Base-by-base conservation (phyloP, 345 rosid species). In the Eucalyptus shirleyi region DNA sequence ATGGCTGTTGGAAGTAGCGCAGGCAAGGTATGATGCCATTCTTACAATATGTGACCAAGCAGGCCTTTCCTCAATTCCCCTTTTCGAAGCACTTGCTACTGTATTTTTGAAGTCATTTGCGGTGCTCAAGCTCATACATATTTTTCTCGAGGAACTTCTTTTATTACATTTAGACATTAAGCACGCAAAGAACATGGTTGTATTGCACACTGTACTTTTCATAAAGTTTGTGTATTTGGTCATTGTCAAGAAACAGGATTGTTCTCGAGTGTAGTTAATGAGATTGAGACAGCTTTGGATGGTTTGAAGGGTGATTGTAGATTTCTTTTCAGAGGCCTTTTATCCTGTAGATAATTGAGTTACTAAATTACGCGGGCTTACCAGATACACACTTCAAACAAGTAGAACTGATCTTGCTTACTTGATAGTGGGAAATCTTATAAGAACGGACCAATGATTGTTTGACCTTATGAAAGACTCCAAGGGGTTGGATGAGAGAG, bases 1-100 rank as follows among this genome's bases (percentile, higher is more conserved):
- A 91, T 98, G 94, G 98, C 95, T 90, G 98, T 96, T 82, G 99
- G 99, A 89, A 98, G 98, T 93, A 94, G 97, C 89, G 88, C 91
- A 37, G 99, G 99, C 92, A 95, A 96, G 99, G 99, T 98, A 94
- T 85, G 87, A 32, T 92, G 50, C 87, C 87, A 18, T 86, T 51
- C 34, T 56, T 19, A 37, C 51, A 11, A 28, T 86, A 53, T 62
- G 53, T 82, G 11, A 45, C 4, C 37, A 55, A 45, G 44, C 59
- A 55, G 51, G 55, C 56, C 83, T 40, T 77, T 77, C 83, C 30
- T 21, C 14, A 11, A 1, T 77, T 26, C 47, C 24, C 83, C 47
- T 77, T 77, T 77, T 21, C 28, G 5, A 77, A 40, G 83, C 47
- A 37, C 16, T 40, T 77, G 47, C 83, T 77, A 77, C 44, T 4